Evolutionary conservation across 768 basidiomycete genomes (phyloP), one percentile per base, ranked within the genome.

Genomic region (Lactarius indigo): DNA sequence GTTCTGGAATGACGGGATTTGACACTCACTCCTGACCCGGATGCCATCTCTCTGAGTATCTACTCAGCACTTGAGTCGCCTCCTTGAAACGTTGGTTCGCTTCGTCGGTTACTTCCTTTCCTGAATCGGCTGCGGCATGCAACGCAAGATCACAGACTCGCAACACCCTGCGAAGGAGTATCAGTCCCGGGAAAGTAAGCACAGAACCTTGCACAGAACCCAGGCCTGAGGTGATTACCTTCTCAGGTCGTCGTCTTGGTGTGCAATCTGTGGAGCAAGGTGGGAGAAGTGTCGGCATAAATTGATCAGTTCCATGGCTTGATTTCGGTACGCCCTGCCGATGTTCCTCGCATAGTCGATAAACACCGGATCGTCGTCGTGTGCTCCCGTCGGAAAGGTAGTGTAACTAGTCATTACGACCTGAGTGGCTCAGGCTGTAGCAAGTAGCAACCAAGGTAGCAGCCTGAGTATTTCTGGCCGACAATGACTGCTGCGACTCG

Each of bases 241-340:
- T n/a, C 26, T 58, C 37, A 64, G 20, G 6, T 59, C 47, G 0
- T 3, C 1, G 5, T 52, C 41, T 58, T 58, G 42, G 10, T n/a
- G 7, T 20, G 20, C n/a, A n/a, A 1, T 2, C 33, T 41, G 37
- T 18, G 17, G 44, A 9, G 55, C 13, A 3, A 8, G 37, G 15
- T n/a, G 35, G 23, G 39, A 12, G 20, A 63, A 33, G 9, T 5
- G 4, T 20, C 37, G 52, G 54, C 61, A 63, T 30, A 63, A 56
- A 4, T 26, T 2, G 3, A 63, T 63, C 20, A 61, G 23, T 52
- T 28, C 60, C 9, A 61, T 37, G 1, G 50, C 60, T 20, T 23
- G 59, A 31, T n/a, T 50, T 35, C 30, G 28, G n/a, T 60, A 60
- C 44, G 44, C 59, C 12, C 13, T 28, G 13, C 60, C 60, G 9